Conservation (phyloP, 805 yeast species). For the Sungouiozyma ichnusensis region DNA sequence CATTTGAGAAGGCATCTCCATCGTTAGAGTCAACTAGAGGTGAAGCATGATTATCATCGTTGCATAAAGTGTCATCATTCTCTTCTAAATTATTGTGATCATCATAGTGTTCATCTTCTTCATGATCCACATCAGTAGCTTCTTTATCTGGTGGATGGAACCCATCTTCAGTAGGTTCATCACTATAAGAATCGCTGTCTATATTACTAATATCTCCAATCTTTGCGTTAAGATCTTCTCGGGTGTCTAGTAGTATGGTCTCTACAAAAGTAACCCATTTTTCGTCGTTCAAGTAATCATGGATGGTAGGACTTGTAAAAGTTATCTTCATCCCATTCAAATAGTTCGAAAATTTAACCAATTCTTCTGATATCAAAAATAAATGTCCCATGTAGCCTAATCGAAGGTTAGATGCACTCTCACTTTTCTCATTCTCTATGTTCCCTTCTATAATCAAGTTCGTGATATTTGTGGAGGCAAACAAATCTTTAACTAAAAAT, state of each 20-base stretch:
- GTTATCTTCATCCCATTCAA: conserved; percentile 29
- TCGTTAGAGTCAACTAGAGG: background rate
- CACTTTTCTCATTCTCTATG: conserved; percentile 46
- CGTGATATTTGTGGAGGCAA: conserved; percentile 50
- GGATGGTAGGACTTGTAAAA: conserved; percentile 18
- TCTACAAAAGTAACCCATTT: conserved; percentile 77
- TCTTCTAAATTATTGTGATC: background rate
- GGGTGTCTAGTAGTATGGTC: conserved; percentile 71
- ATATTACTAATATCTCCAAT: conserved; percentile 59
- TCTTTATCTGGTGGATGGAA: background rate
- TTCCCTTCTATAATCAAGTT: conserved; percentile 58
- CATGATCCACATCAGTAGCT: conserved; percentile 2
- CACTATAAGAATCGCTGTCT: conserved; percentile 8
- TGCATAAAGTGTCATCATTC: too few relatives aligned
- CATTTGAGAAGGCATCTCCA: background rate
- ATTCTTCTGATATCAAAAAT: conserved; percentile 89
- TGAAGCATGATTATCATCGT: background rate
- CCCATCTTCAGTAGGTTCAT: conserved; percentile 3
- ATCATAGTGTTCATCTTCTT: background rate
- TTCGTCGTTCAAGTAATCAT: conserved; percentile 18
- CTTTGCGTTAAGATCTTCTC: conserved; percentile 90
- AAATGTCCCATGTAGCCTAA: conserved; percentile 96
- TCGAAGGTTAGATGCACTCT: conserved; percentile 51
- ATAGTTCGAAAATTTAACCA: conserved; percentile 66
- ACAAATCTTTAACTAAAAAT: conserved; percentile 49